Percentiles rank a stretch among this genome's conserved stretches.
Evolutionary conservation across 2,329 filamentous ascomycete genomes (phyloP).

Genomic region (Pseudocercospora musae): DNA sequence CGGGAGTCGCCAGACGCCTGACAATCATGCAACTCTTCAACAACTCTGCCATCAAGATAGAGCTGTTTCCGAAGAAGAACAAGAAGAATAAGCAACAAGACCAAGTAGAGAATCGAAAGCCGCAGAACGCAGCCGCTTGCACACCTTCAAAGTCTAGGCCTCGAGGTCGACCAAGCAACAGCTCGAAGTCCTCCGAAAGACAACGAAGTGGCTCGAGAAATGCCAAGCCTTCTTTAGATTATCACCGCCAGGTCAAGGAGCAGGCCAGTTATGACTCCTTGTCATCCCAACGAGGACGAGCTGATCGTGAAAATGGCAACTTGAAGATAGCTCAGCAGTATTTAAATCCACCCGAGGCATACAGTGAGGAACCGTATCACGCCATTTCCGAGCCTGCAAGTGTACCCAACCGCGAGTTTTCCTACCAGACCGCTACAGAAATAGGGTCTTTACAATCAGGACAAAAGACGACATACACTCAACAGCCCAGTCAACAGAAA

Average conservation of each 20-base stretch:
- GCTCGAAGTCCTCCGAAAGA: not conserved
- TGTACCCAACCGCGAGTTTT: not conserved
- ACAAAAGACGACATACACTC: not conserved
- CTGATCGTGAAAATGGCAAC: not conserved
- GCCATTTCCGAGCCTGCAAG: not conserved
- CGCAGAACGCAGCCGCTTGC: not conserved
- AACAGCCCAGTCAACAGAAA: not conserved
- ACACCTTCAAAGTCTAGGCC: not conserved
- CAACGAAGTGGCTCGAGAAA: not conserved
- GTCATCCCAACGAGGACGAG: not conserved
- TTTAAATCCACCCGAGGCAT: not conserved
- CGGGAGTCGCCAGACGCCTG: not conserved
- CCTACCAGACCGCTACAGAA: not conserved
- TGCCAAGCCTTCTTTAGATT: not conserved
- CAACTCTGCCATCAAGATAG: constrained; percentile 15
- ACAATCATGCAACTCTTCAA: constrained; percentile 14
- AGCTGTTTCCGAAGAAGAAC: constrained; percentile 12
- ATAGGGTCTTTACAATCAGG: not conserved
- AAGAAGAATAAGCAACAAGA: constrained; percentile 9
- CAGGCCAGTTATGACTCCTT: not conserved
- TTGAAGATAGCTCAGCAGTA: not conserved
- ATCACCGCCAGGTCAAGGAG: not conserved
- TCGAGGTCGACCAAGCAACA: not conserved
- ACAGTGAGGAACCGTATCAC: not conserved
- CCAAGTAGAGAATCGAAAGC: not conserved